These are phyloP conservation scores for Sporothrix mexicana DNA, from an alignment of 2,329 filamentous ascomycete species.

Conservation along the genomic window DNA sequence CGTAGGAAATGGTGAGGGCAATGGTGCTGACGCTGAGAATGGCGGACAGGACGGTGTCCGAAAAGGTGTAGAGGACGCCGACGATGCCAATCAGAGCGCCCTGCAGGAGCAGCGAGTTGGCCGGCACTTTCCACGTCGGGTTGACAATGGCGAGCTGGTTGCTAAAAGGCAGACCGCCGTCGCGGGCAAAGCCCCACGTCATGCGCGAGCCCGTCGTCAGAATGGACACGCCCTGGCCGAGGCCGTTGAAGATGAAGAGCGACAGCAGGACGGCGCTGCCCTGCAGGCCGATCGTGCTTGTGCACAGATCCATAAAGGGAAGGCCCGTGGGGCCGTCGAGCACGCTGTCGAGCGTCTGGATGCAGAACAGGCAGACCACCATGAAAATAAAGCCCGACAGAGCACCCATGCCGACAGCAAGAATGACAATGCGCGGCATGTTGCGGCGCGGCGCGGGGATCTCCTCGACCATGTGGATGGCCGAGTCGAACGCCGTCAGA, in stretches of 20 bases:
- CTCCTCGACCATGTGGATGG: constrained; percentile 49
- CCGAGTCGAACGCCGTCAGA: constrained; percentile 41
- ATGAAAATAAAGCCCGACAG: constrained; percentile 44
- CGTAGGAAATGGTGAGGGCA: constrained; percentile 59
- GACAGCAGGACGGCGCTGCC: constrained; percentile 46
- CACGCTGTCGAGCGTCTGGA: constrained; percentile 32
- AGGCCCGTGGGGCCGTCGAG: constrained; percentile 49
- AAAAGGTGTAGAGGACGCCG: constrained; percentile 55
- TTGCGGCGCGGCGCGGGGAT: constrained; percentile 42
- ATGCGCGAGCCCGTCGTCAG: constrained; percentile 49
- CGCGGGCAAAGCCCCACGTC: constrained; percentile 54
- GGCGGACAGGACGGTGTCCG: constrained; percentile 58
- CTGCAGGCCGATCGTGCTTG: constrained; percentile 49
- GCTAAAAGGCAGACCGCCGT: constrained; percentile 51
- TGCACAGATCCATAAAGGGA: constrained; percentile 54
- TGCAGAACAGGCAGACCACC: constrained; percentile 35
- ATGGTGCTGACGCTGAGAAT: constrained; percentile 63
- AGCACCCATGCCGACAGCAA: constrained; percentile 45
- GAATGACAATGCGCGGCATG: constrained; percentile 45
- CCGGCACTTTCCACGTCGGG: constrained; percentile 50
- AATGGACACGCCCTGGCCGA: constrained; percentile 43
- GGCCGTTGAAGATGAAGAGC: constrained; percentile 55
- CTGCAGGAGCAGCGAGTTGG: constrained; percentile 32
- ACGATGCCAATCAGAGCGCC: constrained; percentile 33
- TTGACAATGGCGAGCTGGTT: constrained; percentile 48